Evolutionary conservation across 768 basidiomycete species (phyloP), one percentile per base, ranked within the genome.

Genomic region (Termitomyces sp.): DNA sequence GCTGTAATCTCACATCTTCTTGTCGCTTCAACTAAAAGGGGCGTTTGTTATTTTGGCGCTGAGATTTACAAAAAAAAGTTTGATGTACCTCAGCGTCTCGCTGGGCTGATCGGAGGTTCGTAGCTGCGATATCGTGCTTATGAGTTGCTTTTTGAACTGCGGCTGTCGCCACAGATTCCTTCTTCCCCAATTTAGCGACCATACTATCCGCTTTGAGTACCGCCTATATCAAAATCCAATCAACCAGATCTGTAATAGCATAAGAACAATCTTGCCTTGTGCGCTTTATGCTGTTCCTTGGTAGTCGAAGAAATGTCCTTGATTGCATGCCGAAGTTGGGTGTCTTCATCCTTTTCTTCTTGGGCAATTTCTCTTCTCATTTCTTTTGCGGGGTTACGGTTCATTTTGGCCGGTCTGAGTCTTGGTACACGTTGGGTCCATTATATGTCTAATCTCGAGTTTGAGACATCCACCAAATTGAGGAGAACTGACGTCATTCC

Each of bases 241-340:
- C 9, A 8, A 47, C 22, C 9, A 46, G 22, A 4, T 45, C 15
- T 32, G 9, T 24, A 1, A n/a, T 34, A 28, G 26, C 30, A 32
- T 11, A 15, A 15, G 38, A 9, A 28, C 10, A 12, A 12, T 14
- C 43, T n/a, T 51, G 80, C 82, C 72, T 83, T 85, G 54, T 75
- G 69, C 24, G 77, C 75, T 62, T 81, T 82, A 34, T 70, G 63
- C 53, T 80, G 73, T 14, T 68, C 66, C 71, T 85, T 84, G 64
- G 87, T 83, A 8, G 75, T 72, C 32, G 70, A 69, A 19, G 70
- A 67, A 32, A 87, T 69, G 47, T 83, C 80, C 62, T 81, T 83
- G 58, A 83, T 58, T 34, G 79, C 74, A 45, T 77, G 74, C 64
- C 82, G 74, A 60, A 87, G 65, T 32, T 67, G 68, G 45, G 68